A percentile compares a stretch with the other conserved stretches of the same genome.
phyloP scores from a whole-genome alignment of 2,329 filamentous ascomycete genomes.

The Lachnellula arida region DNA sequence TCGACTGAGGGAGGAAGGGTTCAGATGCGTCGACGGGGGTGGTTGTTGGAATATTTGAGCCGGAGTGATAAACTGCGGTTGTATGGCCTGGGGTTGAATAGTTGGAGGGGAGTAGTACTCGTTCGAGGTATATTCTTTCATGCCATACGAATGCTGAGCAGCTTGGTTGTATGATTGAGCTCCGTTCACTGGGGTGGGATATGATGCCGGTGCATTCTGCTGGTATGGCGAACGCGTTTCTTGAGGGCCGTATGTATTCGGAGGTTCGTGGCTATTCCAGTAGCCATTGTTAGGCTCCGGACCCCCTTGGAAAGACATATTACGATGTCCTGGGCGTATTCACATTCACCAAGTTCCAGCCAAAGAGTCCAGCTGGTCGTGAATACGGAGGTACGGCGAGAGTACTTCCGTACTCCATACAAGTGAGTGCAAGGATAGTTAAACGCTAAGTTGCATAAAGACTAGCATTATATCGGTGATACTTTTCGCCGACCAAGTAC shows the following conservation, averaged over 20 bases:
- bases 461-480: too few species aligned
- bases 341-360: background rate
- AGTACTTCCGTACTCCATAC: too few species aligned
- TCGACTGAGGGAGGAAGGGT: conserved; percentile 5
- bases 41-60: conserved; percentile 31
- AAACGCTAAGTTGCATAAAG: too few species aligned
- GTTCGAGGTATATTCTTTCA: conserved; percentile 15
- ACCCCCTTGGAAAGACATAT: conserved; percentile 28
- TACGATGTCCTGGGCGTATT: background rate
- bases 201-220: conserved; percentile 1
- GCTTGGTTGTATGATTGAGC: conserved; percentile 2
- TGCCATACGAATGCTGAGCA: conserved; percentile 12
- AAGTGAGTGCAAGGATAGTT: too few species aligned
- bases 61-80: conserved; percentile 23
- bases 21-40: conserved; percentile 5
- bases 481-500: too few species aligned
- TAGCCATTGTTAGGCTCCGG: conserved; percentile 21
- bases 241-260: conserved; percentile 14
- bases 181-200: conserved; percentile 1
- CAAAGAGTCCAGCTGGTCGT: too few species aligned
- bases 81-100: conserved; percentile 17
- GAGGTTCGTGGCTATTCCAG: conserved; percentile 20
- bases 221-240: conserved; percentile 11
- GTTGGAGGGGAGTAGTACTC: conserved; percentile 7
- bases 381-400: too few species aligned